A percentile compares a stretch with the other conserved stretches of the same genome.
Evolutionary conservation across 2,329 filamentous ascomycete species (phyloP).

Genomic region (Rosellinia necatrix): DNA sequence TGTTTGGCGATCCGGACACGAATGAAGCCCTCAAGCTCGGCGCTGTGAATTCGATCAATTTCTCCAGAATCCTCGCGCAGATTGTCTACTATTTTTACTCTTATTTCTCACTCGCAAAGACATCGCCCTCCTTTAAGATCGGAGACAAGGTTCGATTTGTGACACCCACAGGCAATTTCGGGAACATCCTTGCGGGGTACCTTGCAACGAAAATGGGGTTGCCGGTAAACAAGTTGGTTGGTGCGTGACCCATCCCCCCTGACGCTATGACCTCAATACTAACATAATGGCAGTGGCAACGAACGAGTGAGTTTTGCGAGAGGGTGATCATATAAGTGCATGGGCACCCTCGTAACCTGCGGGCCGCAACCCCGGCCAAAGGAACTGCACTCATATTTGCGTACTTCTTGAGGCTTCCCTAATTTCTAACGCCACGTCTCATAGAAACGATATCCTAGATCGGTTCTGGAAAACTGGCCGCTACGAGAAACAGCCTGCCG

Average conservation of each 20-base stretch:
- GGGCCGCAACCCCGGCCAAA: neutral
- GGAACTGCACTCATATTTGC: neutral
- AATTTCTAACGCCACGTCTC: neutral
- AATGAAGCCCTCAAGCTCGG: slow-evolving; percentile 84
- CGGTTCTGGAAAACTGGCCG: slow-evolving; percentile 89
- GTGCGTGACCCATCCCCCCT: slow-evolving; percentile 5
- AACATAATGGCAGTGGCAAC: slow-evolving; percentile 66
- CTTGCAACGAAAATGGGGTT: slow-evolving; percentile 91
- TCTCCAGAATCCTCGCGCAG: slow-evolving; percentile 91
- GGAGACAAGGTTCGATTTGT: slow-evolving; percentile 79
- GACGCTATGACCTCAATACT: neutral
- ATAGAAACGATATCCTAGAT: slow-evolving; percentile 85
- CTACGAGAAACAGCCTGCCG: slow-evolving; percentile 83
- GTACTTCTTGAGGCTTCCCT: too few relatives aligned
- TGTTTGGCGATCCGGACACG: slow-evolving; percentile 84
- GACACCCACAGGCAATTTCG: slow-evolving; percentile 92
- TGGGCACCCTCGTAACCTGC: too few relatives aligned
- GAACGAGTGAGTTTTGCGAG: slow-evolving; percentile 63
- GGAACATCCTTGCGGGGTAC: slow-evolving; percentile 90
- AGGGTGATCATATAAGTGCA: neutral
- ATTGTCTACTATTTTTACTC: slow-evolving; percentile 97
- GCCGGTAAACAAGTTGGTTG: slow-evolving; percentile 81
- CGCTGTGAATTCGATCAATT: slow-evolving; percentile 97
- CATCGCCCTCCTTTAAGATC: slow-evolving; percentile 63
- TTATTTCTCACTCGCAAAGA: slow-evolving; percentile 79